phyloP scores from a whole-genome alignment of 352 stramenopile genomes.

The Saprolegnia parasitica region DNA sequence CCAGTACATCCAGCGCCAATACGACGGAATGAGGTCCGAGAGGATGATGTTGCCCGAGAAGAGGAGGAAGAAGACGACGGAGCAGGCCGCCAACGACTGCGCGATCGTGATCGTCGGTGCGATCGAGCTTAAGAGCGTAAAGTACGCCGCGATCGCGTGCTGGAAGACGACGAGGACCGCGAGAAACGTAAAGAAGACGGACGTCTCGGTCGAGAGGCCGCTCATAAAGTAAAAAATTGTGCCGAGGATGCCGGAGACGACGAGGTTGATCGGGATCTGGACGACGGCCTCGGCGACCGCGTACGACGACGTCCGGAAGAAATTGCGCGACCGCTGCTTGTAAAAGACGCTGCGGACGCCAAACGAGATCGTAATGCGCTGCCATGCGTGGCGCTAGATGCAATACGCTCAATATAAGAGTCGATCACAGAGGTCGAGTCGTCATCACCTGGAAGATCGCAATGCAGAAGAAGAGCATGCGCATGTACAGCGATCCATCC shows the following conservation, averaged over 20 bases:
- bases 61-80: constrained; percentile 57
- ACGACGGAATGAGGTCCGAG: constrained; percentile 54
- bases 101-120: constrained; percentile 52
- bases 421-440: not conserved
- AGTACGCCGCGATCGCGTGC: constrained; percentile 59
- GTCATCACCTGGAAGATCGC: constrained; percentile 46
- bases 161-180: constrained; percentile 71
- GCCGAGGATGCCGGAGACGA: constrained; percentile 63
- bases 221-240: constrained; percentile 89
- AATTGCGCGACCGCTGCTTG: constrained; percentile 86
- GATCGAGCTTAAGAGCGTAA: constrained; percentile 52
- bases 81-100: constrained; percentile 44
- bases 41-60: constrained; percentile 75
- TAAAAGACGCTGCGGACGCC: constrained; percentile 83
- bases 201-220: constrained; percentile 52
- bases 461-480: constrained; percentile 73
- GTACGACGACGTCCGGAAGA: constrained; percentile 82
- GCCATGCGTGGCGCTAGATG: constrained; percentile 52
- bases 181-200: constrained; percentile 75
- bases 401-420: too few relatives aligned
- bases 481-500: constrained; percentile 51
- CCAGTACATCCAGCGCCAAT: constrained; percentile 80
- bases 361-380: constrained; percentile 64
- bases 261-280: constrained; percentile 49
- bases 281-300: constrained; percentile 58